Evolutionary conservation across 1,284 basidiomycete species (phyloP), one percentile per base, ranked within the genome.

Genomic region (Sutorius eximius): DNA sequence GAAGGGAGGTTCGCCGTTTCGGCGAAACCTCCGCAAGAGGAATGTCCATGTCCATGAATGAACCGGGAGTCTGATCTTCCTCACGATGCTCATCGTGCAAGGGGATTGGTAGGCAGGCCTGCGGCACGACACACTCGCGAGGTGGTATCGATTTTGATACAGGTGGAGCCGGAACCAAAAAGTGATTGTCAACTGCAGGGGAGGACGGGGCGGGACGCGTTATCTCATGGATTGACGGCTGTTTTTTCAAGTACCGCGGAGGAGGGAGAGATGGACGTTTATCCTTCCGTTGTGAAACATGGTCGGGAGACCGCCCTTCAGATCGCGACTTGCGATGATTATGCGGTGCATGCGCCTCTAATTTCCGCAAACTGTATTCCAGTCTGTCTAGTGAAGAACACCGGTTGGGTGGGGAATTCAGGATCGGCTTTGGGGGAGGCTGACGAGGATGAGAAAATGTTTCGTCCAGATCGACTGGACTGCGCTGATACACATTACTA

Each of bases 31-130:
- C 52, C 18, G 29, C 3, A 12, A 45, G 55, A 32, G 64, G 58
- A 53, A 65, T 55, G 32, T 73, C 71, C 68, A 70, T 70, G 27
- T 70, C 68, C 70, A 70, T 73, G 55, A 70, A 70, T 5, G 68
- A 70, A 29, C 50, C 43, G 2, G 66, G 67, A 4, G 54, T 56
- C 27, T 29, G 50, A 44, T 52, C 42, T 36, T 49, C 48, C 12
- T 54, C 45, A 16, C 16, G 32, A 32, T 13, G 36, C 18, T 45
- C 44, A 36, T 57, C 45, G 34, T 53, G 46, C 40, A 47, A 41
- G 18, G 50, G 24, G 8, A 27, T 46, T 3, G 20, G 27, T 13
- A 50, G 32, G 12, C 5, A 47, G 24, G 36, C 41, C 10, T 7
- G 48, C 6, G 52, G 49, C 18, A 43, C 18, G 46, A 45, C 43